phyloP scores from a whole-genome alignment of 345 rosid species.

The Corchorus olitorius region DNA sequence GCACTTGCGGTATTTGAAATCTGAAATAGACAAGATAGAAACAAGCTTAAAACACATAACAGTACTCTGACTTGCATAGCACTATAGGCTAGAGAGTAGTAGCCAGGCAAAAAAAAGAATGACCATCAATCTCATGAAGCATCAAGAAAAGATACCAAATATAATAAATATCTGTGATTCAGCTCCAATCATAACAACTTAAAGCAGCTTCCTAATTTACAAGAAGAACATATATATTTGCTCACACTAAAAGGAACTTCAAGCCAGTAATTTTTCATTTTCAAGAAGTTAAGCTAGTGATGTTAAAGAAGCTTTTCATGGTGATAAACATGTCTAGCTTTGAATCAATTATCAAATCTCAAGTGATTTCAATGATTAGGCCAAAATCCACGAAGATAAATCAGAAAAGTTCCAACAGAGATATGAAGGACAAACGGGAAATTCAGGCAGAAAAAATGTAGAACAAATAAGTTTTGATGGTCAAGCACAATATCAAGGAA shows the following conservation, averaged over 20 bases:
- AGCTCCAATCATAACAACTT: too few relatives aligned
- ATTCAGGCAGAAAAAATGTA: neutral
- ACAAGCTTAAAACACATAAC: neutral
- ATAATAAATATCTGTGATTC: too few relatives aligned
- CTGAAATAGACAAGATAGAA: conserved; percentile 33
- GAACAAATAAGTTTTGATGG: neutral
- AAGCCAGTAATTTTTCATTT: too few relatives aligned
- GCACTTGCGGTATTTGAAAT: conserved; percentile 56
- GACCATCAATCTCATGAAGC: too few relatives aligned
- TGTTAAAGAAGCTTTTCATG: neutral
- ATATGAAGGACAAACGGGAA: neutral
- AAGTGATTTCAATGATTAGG: neutral
- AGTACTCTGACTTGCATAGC: neutral
- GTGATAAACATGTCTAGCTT: too few relatives aligned
- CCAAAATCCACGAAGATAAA: neutral
- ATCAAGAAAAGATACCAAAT: neutral
- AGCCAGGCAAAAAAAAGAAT: neutral
- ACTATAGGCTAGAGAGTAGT: neutral
- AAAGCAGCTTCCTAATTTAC: too few relatives aligned
- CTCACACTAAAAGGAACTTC: too few relatives aligned
- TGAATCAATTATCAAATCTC: neutral
- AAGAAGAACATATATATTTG: too few relatives aligned
- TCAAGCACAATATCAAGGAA: neutral
- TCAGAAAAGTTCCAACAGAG: neutral
- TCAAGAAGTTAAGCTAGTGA: neutral